Evolutionary conservation across 2,329 filamentous ascomycete genomes (phyloP).

Genomic region (Trichoderma polysporum): DNA sequence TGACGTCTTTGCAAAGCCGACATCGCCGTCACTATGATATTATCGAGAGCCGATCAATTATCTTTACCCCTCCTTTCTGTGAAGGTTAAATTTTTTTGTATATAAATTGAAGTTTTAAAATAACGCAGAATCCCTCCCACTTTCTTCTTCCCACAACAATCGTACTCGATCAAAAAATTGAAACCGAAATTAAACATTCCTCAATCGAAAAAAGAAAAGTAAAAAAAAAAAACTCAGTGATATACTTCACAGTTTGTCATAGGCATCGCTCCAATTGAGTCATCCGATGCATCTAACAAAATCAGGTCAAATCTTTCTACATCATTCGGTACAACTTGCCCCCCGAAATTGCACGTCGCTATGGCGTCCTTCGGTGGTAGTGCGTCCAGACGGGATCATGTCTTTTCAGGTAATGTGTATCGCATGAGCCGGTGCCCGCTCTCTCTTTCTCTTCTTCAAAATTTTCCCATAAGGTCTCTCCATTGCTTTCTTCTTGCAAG

Average conservation of each 20-base stretch:
- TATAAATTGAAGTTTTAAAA: slow-evolving; percentile 18
- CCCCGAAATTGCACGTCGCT: slow-evolving; percentile 23
- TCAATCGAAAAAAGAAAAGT: neutral
- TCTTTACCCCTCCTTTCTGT: slow-evolving; percentile 18
- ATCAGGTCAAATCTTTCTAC: slow-evolving; percentile 10
- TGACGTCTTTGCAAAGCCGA: neutral
- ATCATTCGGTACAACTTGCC: slow-evolving; percentile 30
- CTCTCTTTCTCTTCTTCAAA: slow-evolving; percentile 10
- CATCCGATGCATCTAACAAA: slow-evolving; percentile 14
- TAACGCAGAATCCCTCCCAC: neutral
- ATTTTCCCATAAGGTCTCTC: neutral
- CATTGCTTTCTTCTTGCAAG: neutral
- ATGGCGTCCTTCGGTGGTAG: slow-evolving; percentile 39
- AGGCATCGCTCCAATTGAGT: neutral
- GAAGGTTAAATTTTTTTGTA: neutral
- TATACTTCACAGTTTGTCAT: slow-evolving; percentile 18
- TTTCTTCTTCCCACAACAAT: neutral
- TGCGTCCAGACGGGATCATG: slow-evolving; percentile 39
- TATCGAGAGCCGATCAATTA: slow-evolving; percentile 16
- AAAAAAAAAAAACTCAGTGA: slow-evolving; percentile 4
- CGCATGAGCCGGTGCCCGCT: slow-evolving; percentile 64
- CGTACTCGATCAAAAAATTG: neutral
- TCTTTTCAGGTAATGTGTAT: slow-evolving; percentile 45
- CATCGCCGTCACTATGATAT: slow-evolving; percentile 21
- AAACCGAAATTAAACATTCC: neutral